phyloP scores from a whole-genome alignment of 2,329 filamentous ascomycete species.

The Ilyonectria sp. region DNA sequence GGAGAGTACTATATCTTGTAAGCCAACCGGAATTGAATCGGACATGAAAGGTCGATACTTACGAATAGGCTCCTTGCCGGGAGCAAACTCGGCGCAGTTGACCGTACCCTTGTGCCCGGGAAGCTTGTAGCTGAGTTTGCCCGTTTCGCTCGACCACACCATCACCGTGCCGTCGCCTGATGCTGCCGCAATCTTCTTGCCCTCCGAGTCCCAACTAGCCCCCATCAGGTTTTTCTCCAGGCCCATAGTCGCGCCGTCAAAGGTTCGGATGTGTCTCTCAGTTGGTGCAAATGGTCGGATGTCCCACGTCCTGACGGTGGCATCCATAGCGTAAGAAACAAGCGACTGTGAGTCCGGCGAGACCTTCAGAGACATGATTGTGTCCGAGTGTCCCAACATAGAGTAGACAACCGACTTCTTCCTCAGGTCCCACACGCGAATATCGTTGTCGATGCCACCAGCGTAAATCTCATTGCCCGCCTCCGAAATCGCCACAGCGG shows the following conservation, averaged over 20 bases:
- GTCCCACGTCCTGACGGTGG: conserved; percentile 95
- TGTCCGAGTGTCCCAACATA: conserved; percentile 91
- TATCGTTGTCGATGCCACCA: conserved; percentile 96
- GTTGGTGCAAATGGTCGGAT: conserved; percentile 93
- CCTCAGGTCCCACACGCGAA: conserved; percentile 96
- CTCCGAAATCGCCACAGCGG: conserved; percentile 90
- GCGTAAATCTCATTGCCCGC: conserved; percentile 96
- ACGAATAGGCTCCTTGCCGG: conserved; percentile 88
- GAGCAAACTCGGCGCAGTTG: conserved; percentile 93
- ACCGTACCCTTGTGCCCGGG: conserved; percentile 96
- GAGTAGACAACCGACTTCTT: conserved; percentile 92
- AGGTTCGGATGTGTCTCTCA: conserved; percentile 87
- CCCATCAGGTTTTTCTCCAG: conserved; percentile 93
- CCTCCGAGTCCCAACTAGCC: conserved; percentile 90
- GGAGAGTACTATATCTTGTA: conserved; percentile 79
- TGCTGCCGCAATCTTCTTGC: conserved; percentile 89
- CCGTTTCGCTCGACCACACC: conserved; percentile 90
- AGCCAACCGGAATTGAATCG: conserved; percentile 43
- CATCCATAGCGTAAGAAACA: conserved; percentile 93
- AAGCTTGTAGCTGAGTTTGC: conserved; percentile 93
- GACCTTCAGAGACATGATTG: conserved; percentile 89
- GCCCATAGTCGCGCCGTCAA: conserved; percentile 90
- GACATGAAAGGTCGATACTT: conserved; percentile 57
- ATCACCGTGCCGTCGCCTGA: conserved; percentile 92
- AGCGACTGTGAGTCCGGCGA: conserved; percentile 94